Base-by-base conservation (phyloP, 805 yeast species). In the Yamadazyma olivae region DNA sequence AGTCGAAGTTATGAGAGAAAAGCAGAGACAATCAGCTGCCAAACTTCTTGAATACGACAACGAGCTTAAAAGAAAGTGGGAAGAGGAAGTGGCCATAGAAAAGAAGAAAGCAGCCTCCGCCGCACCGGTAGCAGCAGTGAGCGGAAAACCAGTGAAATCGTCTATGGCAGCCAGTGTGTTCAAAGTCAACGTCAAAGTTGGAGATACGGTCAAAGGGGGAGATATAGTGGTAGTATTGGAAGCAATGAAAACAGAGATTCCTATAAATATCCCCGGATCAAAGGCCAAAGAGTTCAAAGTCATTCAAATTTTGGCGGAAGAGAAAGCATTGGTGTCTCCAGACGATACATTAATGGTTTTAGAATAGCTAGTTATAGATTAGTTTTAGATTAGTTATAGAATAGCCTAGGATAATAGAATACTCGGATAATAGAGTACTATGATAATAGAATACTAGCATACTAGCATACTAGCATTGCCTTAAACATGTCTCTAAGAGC, bases 181-280 rank as follows among this genome's bases (percentile, higher is more conserved):
- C 13, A 24, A 24, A 24, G n/a, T 24, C 27, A 24, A 24, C 14
- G 93, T 83, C 20, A 60, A 71, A 36, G 88, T 73, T 31, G 96
- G 96, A 17, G 93, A 84, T 49, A 61, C 44, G 3, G 93, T 90
- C 21, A 62, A 67, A 35, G 73, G 64, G 30, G 93, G 88, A 23
- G 89, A 85, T 50, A 86, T 86, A 6, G 68, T 91, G 43, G 76
- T 90, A 46, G 86, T 91, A 28, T 84, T 90, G 36, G 98, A 90
- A 62, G 97, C 98, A 35, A 90, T 90, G 98, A 90, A 90, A 71
- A 91, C 97, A 0, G 98, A 90, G 63, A 90, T 90, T 96, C 74
- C 77, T 33, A 93, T 90, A 26, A 70, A 24, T n/a, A 24, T 24
- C 8, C 27, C 27, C 6, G 27, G 27, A 10, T n/a, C 64, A 36